phyloP scores from a whole-genome alignment of 2,329 filamentous ascomycete species.

The Fusarium miscanthi region DNA sequence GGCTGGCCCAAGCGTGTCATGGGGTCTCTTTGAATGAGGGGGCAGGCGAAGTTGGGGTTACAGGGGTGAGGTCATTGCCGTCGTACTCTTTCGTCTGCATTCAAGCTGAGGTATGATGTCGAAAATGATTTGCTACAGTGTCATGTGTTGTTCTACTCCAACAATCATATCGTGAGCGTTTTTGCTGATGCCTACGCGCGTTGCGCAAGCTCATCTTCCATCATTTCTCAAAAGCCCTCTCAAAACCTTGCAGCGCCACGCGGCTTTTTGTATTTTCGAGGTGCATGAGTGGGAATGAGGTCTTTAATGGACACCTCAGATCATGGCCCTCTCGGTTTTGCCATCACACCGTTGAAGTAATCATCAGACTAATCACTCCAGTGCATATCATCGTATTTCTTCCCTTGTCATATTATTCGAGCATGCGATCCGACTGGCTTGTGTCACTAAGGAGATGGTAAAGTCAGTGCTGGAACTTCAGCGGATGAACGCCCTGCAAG shows the following conservation, averaged over 20 bases:
- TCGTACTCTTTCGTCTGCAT: slow-evolving; percentile 1
- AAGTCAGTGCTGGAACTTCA: slow-evolving; percentile 7
- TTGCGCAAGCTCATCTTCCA: slow-evolving; percentile 13
- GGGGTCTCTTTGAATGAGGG: slow-evolving; percentile 23
- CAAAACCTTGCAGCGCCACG: slow-evolving; percentile 45
- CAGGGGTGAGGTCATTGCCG: slow-evolving; percentile 29
- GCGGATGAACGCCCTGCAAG: slow-evolving; percentile 23
- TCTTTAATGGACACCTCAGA: slow-evolving; percentile 16
- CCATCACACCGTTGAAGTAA: background rate
- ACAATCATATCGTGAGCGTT: background rate
- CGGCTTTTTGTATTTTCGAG: slow-evolving; percentile 32
- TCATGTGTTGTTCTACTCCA: background rate
- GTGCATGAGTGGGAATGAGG: slow-evolving; percentile 11
- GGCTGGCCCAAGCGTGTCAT: slow-evolving; percentile 37
- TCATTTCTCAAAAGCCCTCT: slow-evolving; percentile 26
- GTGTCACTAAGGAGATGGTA: background rate
- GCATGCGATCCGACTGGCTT: slow-evolving; percentile 16
- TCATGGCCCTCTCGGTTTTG: background rate
- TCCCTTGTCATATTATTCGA: background rate
- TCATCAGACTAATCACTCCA: background rate
- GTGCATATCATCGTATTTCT: background rate
- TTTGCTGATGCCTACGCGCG: slow-evolving; percentile 8
- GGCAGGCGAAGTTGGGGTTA: slow-evolving; percentile 27
- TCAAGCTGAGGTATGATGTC: background rate
- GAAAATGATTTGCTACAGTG: background rate